A percentile compares a stretch with the other conserved stretches of the same genome.
Conservation (phyloP, 495 filamentous ascomycete species). For the Penicillium canariense region DNA sequence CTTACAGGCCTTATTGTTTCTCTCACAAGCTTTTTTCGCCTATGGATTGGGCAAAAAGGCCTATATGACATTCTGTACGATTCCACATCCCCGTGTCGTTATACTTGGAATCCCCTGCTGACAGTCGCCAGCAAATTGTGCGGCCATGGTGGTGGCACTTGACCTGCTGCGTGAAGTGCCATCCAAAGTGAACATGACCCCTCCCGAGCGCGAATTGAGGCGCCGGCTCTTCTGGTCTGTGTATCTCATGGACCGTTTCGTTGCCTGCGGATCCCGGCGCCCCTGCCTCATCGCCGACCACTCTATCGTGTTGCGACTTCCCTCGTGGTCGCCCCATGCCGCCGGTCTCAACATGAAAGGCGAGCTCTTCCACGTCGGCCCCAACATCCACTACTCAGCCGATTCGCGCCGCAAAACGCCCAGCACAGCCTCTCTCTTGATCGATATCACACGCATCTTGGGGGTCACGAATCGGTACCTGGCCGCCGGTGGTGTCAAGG, state of each 20-base stretch:
- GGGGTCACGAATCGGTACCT: constrained; percentile 83
- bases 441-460: constrained; percentile 77
- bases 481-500: constrained; percentile 79
- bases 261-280: constrained; percentile 72
- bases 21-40: constrained; percentile 71
- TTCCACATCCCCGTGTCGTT: neutral
- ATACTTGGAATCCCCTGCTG: constrained; percentile 13
- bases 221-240: constrained; percentile 80
- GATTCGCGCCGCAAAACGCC: constrained; percentile 65
- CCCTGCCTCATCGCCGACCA: constrained; percentile 74
- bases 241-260: constrained; percentile 78
- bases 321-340: constrained; percentile 59
- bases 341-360: constrained; percentile 61
- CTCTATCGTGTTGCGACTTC: constrained; percentile 68
- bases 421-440: constrained; percentile 69
- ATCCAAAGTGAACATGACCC: constrained; percentile 50
- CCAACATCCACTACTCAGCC: constrained; percentile 65
- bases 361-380: constrained; percentile 71
- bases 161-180: constrained; percentile 73
- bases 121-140: constrained; percentile 59
- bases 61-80: constrained; percentile 77
- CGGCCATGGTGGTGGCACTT: constrained; percentile 77
- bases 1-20: constrained; percentile 71
- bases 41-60: constrained; percentile 78
- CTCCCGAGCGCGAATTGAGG: constrained; percentile 67